phyloP scores from a whole-genome alignment of 2,329 filamentous ascomycete genomes.

The Aspergillus unguis region DNA sequence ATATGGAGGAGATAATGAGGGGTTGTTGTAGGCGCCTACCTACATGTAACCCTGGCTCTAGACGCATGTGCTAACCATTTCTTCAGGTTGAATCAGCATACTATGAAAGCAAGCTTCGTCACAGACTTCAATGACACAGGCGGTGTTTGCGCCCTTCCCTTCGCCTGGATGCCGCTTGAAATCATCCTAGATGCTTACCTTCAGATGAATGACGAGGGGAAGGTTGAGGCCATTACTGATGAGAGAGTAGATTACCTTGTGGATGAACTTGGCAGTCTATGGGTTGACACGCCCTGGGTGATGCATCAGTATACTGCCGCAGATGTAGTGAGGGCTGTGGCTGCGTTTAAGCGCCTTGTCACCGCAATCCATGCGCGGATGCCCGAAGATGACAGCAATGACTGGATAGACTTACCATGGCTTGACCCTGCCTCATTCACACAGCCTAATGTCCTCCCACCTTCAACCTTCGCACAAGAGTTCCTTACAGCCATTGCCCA shows the following conservation, averaged over 20 bases:
- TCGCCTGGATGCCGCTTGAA: conserved; percentile 8
- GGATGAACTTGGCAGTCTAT: neutral
- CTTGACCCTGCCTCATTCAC: neutral
- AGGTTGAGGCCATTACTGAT: neutral
- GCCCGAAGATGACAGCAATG: neutral
- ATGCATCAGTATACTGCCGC: neutral
- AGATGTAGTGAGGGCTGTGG: conserved; percentile 1
- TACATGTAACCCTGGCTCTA: neutral
- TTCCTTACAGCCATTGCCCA: neutral
- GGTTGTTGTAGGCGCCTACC: neutral
- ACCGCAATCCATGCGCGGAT: neutral
- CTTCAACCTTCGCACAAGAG: conserved; percentile 3
- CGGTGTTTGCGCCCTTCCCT: neutral
- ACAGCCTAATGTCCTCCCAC: neutral
- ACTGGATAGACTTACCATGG: conserved; percentile 1
- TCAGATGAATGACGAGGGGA: conserved; percentile 8
- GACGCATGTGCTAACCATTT: neutral
- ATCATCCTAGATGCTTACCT: conserved; percentile 9
- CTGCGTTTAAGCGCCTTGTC: neutral
- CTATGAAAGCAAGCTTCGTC: neutral
- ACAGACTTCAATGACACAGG: neutral
- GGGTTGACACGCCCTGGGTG: neutral
- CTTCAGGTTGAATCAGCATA: neutral
- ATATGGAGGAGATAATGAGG: neutral
- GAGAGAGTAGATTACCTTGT: neutral